Base-by-base conservation (phyloP, 495 filamentous ascomycete species). In the Tuber indicum region DNA sequence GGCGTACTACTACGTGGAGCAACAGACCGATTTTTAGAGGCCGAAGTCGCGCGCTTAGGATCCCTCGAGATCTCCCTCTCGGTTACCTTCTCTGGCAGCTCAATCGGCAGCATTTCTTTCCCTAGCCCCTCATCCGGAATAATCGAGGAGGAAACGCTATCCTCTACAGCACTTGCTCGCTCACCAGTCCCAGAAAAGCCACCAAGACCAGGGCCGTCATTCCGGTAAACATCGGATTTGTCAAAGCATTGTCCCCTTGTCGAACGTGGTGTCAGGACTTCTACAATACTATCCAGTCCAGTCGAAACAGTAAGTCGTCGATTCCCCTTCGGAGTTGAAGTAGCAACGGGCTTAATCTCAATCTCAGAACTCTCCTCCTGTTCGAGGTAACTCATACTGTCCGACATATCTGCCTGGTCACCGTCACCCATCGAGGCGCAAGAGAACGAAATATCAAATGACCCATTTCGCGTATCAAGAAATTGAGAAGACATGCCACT, bases 261-360 rank as follows among this genome's bases (percentile, higher is more conserved):
- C 7, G 78, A 74, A 66, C 49, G 47, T 4, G 78, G 78, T 6
- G 78, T 80, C 32, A 80, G 71, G 42, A 80, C 78, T 36, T 80
- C 78, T 26, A 78, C 79, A 45, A 80, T 80, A 69, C 78, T 80
- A 41, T 80, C 78, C 44, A 80, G 77, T 36, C 74, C 78, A 32
- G 73, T 72, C n/a, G 79, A 26, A 19, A 71, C 72, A 10, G 74
- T 78, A 14, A 72, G 62, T n/a, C 77, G 75, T 66, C 77, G 78
- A 12, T 52, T 46, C 23, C 71, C 71, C 42, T 81, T 78, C 36
- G 75, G 78, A 26, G 78, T 81, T 62, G 78, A 81, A 3, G 75
- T 75, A 41, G 74, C 74, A 75, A 73, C 17, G 23, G 80, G 76
- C 44, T 45, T 52, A 41, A 74, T 77, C 49, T 82, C 81, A n/a